A percentile compares a stretch with the other conserved stretches of the same genome.
Evolutionary conservation across 2,329 filamentous ascomycete genomes (phyloP).

Genomic region (Fusarium keratoplasticum): DNA sequence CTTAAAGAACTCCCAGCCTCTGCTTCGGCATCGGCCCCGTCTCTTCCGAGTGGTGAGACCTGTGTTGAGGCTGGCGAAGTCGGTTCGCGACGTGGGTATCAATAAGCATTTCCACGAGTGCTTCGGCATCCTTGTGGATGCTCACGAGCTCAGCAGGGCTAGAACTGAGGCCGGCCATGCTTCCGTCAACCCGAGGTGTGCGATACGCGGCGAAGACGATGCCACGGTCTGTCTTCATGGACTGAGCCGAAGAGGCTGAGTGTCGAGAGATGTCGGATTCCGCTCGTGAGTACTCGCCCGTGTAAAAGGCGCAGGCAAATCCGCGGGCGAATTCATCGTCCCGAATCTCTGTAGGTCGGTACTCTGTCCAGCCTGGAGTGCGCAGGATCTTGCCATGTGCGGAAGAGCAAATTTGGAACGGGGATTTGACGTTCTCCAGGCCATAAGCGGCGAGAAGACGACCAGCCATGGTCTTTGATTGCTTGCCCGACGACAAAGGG

Average conservation of each 20-base stretch:
- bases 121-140: constrained; percentile 62
- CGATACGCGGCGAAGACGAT: constrained; percentile 69
- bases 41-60: constrained; percentile 47
- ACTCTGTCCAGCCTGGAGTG: constrained; percentile 64
- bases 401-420: constrained; percentile 62
- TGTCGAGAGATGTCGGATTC: constrained; percentile 41
- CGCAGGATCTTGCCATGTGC: constrained; percentile 64
- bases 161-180: constrained; percentile 50
- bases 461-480: constrained; percentile 53
- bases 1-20: constrained; percentile 15
- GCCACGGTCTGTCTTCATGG: constrained; percentile 57
- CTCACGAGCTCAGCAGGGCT: constrained; percentile 56
- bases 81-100: constrained; percentile 59
- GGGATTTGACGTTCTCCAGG: constrained; percentile 61
- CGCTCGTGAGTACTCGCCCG: constrained; percentile 50
- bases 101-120: constrained; percentile 64
- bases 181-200: constrained; percentile 56
- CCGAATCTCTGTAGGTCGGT: constrained; percentile 56
- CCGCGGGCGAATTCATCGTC: constrained; percentile 61
- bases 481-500: constrained; percentile 16
- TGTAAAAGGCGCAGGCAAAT: constrained; percentile 66
- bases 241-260: constrained; percentile 39
- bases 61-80: constrained; percentile 46
- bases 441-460: constrained; percentile 68
- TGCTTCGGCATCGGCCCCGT: constrained; percentile 54